phyloP scores from a whole-genome alignment of 2,329 filamentous ascomycete species.

The Fusarium domesticum region DNA sequence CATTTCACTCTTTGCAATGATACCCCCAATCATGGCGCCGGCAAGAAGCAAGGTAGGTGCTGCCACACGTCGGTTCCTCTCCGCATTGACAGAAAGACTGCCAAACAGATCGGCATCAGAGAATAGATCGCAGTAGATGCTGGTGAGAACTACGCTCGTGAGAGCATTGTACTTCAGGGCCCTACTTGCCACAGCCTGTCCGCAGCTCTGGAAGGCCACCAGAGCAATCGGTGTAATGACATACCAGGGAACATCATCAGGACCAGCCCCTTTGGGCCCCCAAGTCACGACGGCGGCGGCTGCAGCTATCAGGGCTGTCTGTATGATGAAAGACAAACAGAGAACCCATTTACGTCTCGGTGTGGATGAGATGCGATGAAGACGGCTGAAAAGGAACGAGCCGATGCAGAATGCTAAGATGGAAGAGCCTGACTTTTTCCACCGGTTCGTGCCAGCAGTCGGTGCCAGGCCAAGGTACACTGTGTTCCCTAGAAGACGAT shows the following conservation, averaged over 20 bases:
- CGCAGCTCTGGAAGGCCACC: constrained; percentile 73
- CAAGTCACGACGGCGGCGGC: constrained; percentile 55
- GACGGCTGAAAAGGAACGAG: constrained; percentile 66
- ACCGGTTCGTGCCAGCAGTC: constrained; percentile 49
- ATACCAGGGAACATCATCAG: constrained; percentile 52
- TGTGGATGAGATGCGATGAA: constrained; percentile 54
- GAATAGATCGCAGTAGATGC: constrained; percentile 78
- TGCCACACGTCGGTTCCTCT: constrained; percentile 49
- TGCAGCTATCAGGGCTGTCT: constrained; percentile 47
- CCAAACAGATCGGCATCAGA: constrained; percentile 56
- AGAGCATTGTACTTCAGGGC: constrained; percentile 67
- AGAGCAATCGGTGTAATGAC: constrained; percentile 65
- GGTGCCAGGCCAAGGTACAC: constrained; percentile 75
- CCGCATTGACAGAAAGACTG: constrained; percentile 38
- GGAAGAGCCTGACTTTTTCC: constrained; percentile 53
- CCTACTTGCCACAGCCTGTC: constrained; percentile 72
- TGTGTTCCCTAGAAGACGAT: constrained; percentile 58
- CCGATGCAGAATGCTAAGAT: constrained; percentile 69
- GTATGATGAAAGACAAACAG: constrained; percentile 53
- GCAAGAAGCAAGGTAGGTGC: constrained; percentile 49
- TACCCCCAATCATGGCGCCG: constrained; percentile 50
- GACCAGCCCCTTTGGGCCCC: constrained; percentile 38
- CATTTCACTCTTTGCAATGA: constrained; percentile 46
- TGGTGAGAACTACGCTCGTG: constrained; percentile 77
- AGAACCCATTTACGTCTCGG: constrained; percentile 65